phyloP scores from a whole-genome alignment of 441 rosid species.

The Adansonia madagascariensis region DNA sequence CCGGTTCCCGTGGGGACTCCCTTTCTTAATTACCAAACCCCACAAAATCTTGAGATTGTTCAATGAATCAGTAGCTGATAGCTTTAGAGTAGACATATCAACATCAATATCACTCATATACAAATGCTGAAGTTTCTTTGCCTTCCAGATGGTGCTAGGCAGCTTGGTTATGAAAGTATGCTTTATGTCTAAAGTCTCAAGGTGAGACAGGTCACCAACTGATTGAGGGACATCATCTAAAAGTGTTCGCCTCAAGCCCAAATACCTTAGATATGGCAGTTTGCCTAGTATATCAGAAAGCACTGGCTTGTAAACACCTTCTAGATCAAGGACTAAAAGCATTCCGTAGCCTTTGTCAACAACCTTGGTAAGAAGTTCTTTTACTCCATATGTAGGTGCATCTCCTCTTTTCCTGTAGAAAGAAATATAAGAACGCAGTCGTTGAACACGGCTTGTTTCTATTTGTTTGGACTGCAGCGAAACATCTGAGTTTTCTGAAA shows the following conservation, averaged over 20 bases:
- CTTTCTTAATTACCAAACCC: background rate
- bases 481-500: background rate
- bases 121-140: conserved; percentile 24
- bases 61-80: background rate
- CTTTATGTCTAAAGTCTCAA: conserved; percentile 25
- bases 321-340: conserved; percentile 23
- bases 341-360: conserved; percentile 6
- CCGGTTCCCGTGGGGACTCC: background rate
- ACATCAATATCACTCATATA: conserved; percentile 20
- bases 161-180: conserved; percentile 22
- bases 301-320: conserved; percentile 23
- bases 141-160: conserved; percentile 26
- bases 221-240: conserved; percentile 20
- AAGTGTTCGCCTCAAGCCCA: conserved; percentile 22
- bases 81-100: conserved; percentile 8
- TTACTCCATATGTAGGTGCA: conserved; percentile 20
- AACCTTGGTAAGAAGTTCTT: conserved; percentile 4
- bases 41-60: conserved; percentile 18
- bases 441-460: background rate
- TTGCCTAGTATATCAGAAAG: conserved; percentile 17
- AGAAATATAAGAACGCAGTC: conserved; percentile 15
- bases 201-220: conserved; percentile 9
- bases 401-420: conserved; percentile 15
- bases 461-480: background rate
- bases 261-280: conserved; percentile 6